phyloP scores from a whole-genome alignment of 768 basidiomycete genomes.

The Podaxis mareebaensis region DNA sequence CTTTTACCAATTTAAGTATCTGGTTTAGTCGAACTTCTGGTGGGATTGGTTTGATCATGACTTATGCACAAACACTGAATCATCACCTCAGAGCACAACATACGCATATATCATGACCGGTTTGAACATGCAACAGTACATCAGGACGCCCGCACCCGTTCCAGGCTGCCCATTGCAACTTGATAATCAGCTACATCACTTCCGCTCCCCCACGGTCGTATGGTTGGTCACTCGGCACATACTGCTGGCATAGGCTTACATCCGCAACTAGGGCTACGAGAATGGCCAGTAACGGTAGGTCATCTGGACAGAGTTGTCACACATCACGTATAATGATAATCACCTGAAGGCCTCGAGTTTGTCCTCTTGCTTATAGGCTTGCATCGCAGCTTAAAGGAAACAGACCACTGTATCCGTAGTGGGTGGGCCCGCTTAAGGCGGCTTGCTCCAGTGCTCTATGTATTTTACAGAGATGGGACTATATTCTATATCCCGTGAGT shows the following conservation, averaged over 20 bases:
- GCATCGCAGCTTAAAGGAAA: not conserved
- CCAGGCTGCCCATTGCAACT: constrained; percentile 3
- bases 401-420: not conserved
- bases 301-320: not conserved
- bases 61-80: not conserved
- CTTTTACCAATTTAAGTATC: not conserved
- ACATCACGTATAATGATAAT: not conserved
- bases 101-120: constrained; percentile 12
- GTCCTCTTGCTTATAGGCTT: not conserved
- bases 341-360: constrained; percentile 1
- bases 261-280: constrained; percentile 2
- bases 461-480: constrained; percentile 14
- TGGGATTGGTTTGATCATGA: not conserved
- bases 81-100: constrained; percentile 7
- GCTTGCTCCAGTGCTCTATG: constrained; percentile 4
- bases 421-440: not conserved
- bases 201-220: not conserved
- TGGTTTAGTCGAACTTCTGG: constrained; percentile 4
- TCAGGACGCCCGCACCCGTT: not conserved
- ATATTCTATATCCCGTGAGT: constrained; percentile 12
- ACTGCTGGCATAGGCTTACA: not conserved
- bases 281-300: constrained; percentile 6
- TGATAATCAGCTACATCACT: not conserved
- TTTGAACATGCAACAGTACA: not conserved
- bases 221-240: not conserved